Conservation (phyloP, 176 grass and related monocot genomes). For the Typha latifolia region DNA sequence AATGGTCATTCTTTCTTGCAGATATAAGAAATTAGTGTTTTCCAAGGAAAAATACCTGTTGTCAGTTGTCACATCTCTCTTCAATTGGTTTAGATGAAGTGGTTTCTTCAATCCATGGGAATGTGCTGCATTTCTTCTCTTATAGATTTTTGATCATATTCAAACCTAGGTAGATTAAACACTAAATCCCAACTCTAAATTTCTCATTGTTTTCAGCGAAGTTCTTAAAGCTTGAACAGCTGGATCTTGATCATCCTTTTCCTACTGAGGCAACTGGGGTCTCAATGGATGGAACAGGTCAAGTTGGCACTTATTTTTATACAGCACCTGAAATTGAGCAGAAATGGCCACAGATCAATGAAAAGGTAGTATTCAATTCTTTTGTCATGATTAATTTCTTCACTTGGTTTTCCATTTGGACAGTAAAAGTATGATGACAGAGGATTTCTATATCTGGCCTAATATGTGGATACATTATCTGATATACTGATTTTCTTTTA, state of each 20-base stretch:
- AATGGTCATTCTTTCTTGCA: neutral
- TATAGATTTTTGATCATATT: slow-evolving; percentile 6
- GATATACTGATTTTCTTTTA: neutral
- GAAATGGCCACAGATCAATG: slow-evolving; percentile 94
- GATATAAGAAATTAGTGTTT: too few relatives aligned
- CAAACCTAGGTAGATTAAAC: slow-evolving; percentile 3
- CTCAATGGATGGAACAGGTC: slow-evolving; percentile 86
- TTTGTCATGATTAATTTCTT: neutral
- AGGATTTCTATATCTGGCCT: neutral
- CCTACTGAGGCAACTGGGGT: slow-evolving; percentile 62
- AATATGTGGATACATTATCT: too few relatives aligned
- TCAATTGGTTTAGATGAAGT: too few relatives aligned
- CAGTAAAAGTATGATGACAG: neutral
- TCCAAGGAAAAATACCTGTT: too few relatives aligned
- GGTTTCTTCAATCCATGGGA: slow-evolving; percentile 2
- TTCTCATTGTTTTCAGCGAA: slow-evolving; percentile 56
- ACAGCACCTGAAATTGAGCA: slow-evolving; percentile 90
- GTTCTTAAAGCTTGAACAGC: slow-evolving; percentile 82
- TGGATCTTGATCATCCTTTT: slow-evolving; percentile 85
- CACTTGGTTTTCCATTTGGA: neutral
- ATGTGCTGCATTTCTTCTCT: slow-evolving; percentile 11
- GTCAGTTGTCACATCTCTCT: too few relatives aligned
- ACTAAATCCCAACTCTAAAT: slow-evolving; percentile 22
- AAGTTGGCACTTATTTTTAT: slow-evolving; percentile 98
- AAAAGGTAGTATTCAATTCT: slow-evolving; percentile 43